Base-by-base conservation (phyloP, 495 filamentous ascomycete genomes). In the Penicillium pulvis region DNA sequence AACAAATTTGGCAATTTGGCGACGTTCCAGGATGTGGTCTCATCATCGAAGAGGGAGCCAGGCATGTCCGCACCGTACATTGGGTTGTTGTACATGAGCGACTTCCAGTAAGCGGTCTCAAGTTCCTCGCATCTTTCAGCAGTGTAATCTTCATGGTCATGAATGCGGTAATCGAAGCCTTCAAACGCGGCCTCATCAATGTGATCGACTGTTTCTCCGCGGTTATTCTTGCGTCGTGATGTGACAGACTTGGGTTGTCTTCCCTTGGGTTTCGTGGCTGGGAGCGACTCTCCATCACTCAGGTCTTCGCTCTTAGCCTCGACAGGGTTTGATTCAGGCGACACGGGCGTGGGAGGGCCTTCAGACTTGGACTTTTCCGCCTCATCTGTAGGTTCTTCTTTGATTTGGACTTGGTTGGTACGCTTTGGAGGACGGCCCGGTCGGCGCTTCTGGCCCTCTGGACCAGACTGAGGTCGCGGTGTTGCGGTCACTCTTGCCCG, bases 41-140 rank as follows among this genome's bases (percentile, higher is more conserved):
- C 80, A 16, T 97, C 92, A 62, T 94, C 89, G 65, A 98, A 98
- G n/a, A 98, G 81, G 4, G 92, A 95, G 24, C 94, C 94, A 39
- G 90, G 90, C 83, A 98, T 93, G 76, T 98, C 94, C 9, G 95
- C 94, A 33, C 95, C 94, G 64, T 98, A 98, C 74, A 98, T 82
- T 0, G 94, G 94, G 48, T 90, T 90, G 59, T 91, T 95, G 74
- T 91, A 98, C 50, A 92, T 97, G 54, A 98, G 80, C 2, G 89
- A 93, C 75, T 92, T 96, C 94, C 94, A 98, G 71, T 98, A 98
- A 52, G 85, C 85, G 26, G 89, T 86, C 74, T 98, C 94, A 4
- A 98, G 80, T 73, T 98, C 95, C 48, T 93, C 90, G 67, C 94
- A 97, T 59, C 94, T 81, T 69, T 98, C 93, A 0, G 86, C 80